Conservation (phyloP, 306 rosid species). For the Cyamopsis tetragonoloba region DNA sequence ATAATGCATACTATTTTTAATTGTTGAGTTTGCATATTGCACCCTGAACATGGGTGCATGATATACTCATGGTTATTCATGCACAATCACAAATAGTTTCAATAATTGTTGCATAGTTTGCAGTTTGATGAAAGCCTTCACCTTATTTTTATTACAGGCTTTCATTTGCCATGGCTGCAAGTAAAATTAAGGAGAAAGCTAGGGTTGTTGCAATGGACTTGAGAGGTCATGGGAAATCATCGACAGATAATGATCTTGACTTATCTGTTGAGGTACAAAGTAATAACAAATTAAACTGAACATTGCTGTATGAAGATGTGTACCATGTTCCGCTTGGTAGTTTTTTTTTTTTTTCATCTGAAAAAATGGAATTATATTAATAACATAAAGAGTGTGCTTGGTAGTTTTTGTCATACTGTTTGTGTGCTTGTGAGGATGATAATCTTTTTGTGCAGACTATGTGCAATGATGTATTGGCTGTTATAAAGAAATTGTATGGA, state of each 20-base stretch:
- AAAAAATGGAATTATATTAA: no score
- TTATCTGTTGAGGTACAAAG: constrained; percentile 71
- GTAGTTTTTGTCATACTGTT: constrained; percentile 18
- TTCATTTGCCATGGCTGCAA: constrained; percentile 76
- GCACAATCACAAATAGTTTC: neutral
- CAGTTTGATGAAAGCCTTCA: constrained; percentile 21
- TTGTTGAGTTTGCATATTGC: neutral
- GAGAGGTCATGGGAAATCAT: constrained; percentile 94
- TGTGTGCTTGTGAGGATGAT: constrained; percentile 15
- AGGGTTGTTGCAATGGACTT: constrained; percentile 88
- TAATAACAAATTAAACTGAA: constrained; percentile 1
- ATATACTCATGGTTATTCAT: neutral
- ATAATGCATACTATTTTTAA: neutral
- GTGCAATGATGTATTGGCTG: constrained; percentile 83
- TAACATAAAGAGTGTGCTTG: no score
- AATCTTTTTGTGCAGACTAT: constrained; percentile 64
- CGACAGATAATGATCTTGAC: constrained; percentile 71
- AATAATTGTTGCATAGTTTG: constrained; percentile 8
- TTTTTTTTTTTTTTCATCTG: no score
- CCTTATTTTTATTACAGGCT: constrained; percentile 52
- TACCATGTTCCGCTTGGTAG: neutral
- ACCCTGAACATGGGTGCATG: neutral
- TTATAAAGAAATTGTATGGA: constrained; percentile 68
- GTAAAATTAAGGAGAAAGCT: constrained; percentile 75
- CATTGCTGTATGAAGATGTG: neutral